Evolutionary conservation across 306 rosid species (phyloP), one percentile per base, ranked within the genome.

Genomic region (Canavalia ensiformis): DNA sequence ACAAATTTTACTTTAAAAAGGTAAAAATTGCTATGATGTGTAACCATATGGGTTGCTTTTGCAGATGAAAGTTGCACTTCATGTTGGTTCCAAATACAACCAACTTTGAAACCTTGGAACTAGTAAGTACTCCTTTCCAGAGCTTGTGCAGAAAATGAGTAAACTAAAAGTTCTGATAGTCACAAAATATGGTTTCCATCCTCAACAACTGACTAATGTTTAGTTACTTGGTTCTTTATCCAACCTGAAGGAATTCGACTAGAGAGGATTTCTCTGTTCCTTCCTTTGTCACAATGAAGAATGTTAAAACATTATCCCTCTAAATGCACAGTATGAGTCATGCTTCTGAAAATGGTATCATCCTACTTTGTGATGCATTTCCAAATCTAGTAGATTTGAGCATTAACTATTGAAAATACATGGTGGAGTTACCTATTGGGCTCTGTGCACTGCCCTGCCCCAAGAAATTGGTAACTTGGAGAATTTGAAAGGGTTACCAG

Each of bases 371-470:
- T 5, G 47, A 83, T 25, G 54, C 83, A 46, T 64, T 86, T 55
- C 91, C 94, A 28, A 90, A 69, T 58, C 80, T 93, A 28, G 81
- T 6, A 67, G 89, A 88, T 57, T 69, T 93, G 73, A 83, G 62
- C 78, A 65, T 93, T 13, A 92, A 93, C 80, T 88, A 86, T 81
- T 88, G 91, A 83, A 80, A 82, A 37, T 84, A 87, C 74, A 3
- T 87, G 72, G 52, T 39, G 63, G 86, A 74, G 80, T 41, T 94
- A 74, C 91, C 95, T 10, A 47, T 0, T 4, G 85, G 77, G 11
- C 2, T 94, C 6, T 85, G 87, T 72, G 84, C 56, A 42, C 67
- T 35, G 39, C 69, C 4, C 74, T 94, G 42, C 94, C 94, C 1
- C 74, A 67, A 71, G 88, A 76, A 6, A 75, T 90, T 28, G 90